Evolutionary conservation across 805 yeast species (phyloP).

Genomic region (Wickerhamiella brachini): DNA sequence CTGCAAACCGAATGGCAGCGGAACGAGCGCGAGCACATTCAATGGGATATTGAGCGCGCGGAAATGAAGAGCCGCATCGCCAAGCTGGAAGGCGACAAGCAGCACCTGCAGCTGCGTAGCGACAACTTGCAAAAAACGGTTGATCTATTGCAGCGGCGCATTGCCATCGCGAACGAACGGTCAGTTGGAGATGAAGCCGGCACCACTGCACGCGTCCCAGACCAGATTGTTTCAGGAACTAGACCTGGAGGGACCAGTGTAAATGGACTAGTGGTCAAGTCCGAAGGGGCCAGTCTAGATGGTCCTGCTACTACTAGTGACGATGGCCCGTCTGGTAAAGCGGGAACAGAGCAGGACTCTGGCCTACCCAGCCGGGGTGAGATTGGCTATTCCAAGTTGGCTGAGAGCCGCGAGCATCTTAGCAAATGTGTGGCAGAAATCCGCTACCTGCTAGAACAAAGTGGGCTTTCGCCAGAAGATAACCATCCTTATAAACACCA

Average conservation of each 20-base stretch:
- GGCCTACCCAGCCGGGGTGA: background rate
- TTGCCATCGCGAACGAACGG: background rate
- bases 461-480: slow-evolving; percentile 5
- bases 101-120: slow-evolving; percentile 22
- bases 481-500: background rate
- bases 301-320: no score
- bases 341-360: background rate
- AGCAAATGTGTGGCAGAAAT: slow-evolving; percentile 26
- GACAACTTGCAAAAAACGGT: slow-evolving; percentile 19
- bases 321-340: no score
- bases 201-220: no score
- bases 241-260: no score
- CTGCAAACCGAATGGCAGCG: slow-evolving; percentile 49
- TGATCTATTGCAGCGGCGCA: slow-evolving; percentile 18
- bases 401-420: slow-evolving; percentile 15
- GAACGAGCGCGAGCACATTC: slow-evolving; percentile 45
- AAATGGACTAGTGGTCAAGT: no score
- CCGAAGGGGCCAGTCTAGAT: no score
- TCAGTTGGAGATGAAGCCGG: no score
- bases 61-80: slow-evolving; percentile 43
- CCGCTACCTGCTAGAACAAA: slow-evolving; percentile 19
- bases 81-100: slow-evolving; percentile 40
- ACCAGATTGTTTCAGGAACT: no score
- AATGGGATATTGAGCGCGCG: slow-evolving; percentile 46
- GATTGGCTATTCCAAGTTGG: background rate